Evolutionary conservation across 164 flowering plant species (phyloP), one percentile per base, ranked within the genome.

Genomic region (Nymphaea thermarum): DNA sequence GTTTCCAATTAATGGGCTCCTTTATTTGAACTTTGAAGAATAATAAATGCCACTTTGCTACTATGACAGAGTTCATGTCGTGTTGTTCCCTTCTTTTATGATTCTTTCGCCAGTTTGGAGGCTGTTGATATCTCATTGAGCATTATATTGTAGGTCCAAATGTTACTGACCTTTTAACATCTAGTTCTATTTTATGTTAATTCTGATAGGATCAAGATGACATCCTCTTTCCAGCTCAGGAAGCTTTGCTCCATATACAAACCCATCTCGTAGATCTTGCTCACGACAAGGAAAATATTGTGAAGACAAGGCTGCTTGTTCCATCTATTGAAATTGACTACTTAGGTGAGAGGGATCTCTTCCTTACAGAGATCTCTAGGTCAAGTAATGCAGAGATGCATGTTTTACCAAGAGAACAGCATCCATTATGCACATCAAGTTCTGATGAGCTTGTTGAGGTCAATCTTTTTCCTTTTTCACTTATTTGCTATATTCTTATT

Each of bases 171-270:
- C 14, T 2, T 15, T 51, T 51, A 51, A 51, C 14, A 15, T 51
- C 3, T 3, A 8, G 57, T 51, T 51, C 5, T 10, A 65, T 44
- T 4, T 43, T 43, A 36, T 18, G 14, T 62, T 68, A 44, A 16
- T 44, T 43, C 43, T 42, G 59, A 10, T 16, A 72, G 99, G 97
- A 92, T 72, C 99, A 96, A 70, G 97, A 95, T 71, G 96, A 95
- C 80, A 96, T 87, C 74, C 68, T 95, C 63, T 92, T 95, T 81
- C 99, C 99, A 69, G 96, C 99, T 71, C 99, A 95, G 81, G 98
- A 95, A 81, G 99, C 98, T 57, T 78, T 95, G 75, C 72, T 95
- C 76, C 98, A 95, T 75, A 86, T 95, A 71, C 99, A 95, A 77
- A 92, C 85, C 71, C 85, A 82, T 65, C 92, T 95, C 72, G 88